Percentiles rank a stretch among this genome's conserved stretches.
phyloP scores from a whole-genome alignment of 129 eudicot species.

The Pulicaria dysenterica region DNA sequence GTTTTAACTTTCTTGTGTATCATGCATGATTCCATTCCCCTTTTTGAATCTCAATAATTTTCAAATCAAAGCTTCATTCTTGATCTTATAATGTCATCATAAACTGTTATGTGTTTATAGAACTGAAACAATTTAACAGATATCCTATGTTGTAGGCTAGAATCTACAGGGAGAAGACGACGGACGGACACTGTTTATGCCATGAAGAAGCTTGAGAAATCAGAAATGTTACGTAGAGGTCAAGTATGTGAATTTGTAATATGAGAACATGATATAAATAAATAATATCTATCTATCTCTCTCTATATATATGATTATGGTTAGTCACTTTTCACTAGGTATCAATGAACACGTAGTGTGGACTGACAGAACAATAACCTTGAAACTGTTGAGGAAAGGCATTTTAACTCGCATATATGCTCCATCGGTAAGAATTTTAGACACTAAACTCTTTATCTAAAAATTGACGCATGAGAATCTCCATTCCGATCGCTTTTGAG shows the following conservation, averaged over 20 bases:
- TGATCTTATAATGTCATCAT: not conserved
- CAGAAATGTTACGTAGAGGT: constrained; percentile 98
- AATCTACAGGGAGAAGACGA: constrained; percentile 89
- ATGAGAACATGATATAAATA: not conserved
- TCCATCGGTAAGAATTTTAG: constrained; percentile 76
- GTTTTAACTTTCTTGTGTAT: no score
- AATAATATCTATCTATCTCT: no score
- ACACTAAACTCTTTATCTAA: not conserved
- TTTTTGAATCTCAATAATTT: not conserved
- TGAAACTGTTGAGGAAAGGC: constrained; percentile 84
- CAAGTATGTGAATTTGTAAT: constrained; percentile 56
- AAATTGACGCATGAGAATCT: no score
- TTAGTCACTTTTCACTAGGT: constrained; percentile 54
- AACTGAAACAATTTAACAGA: constrained; percentile 12
- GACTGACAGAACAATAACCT: constrained; percentile 72
- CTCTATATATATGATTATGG: constrained; percentile 30
- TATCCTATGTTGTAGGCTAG: constrained; percentile 60
- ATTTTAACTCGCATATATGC: constrained; percentile 89
- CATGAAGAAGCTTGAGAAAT: constrained; percentile 96
- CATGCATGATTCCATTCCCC: not conserved
- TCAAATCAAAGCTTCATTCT: not conserved
- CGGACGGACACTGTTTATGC: constrained; percentile 87
- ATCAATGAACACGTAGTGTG: constrained; percentile 92
- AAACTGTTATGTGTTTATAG: not conserved
- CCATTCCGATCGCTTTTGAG: no score